These are phyloP conservation scores for Fusarium devonianum DNA, from an alignment of 2,329 filamentous ascomycete genomes.

Conservation along the genomic window DNA sequence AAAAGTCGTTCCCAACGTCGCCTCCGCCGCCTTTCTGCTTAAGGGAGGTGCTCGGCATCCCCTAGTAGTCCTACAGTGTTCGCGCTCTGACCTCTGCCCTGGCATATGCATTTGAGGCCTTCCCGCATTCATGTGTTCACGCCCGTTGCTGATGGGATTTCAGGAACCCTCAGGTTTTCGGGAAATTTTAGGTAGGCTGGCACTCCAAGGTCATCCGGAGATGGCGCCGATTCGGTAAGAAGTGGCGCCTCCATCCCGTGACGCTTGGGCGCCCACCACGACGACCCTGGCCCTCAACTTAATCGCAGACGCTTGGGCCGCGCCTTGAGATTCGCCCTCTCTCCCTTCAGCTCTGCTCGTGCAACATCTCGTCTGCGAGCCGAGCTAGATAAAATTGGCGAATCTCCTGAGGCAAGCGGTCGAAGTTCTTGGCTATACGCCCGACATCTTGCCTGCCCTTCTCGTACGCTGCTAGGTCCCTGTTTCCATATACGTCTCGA, in stretches of 20 bases:
- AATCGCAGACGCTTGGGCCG: neutral
- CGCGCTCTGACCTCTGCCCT: conserved; percentile 14
- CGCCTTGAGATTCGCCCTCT: neutral
- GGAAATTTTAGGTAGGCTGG: neutral
- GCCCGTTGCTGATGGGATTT: neutral
- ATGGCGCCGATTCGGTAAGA: conserved; percentile 3
- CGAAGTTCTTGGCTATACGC: conserved; percentile 70
- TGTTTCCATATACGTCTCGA: conserved; percentile 86
- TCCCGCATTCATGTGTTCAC: conserved; percentile 7
- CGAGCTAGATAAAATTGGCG: conserved; percentile 78
- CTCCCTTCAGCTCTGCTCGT: conserved; percentile 21
- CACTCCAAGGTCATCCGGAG: neutral
- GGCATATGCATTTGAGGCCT: too few species aligned
- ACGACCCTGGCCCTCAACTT: neutral
- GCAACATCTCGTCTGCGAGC: conserved; percentile 70
- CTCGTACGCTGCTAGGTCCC: conserved; percentile 85
- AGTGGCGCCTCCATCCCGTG: neutral
- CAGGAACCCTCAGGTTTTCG: conserved; percentile 6
- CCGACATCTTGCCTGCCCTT: conserved; percentile 77
- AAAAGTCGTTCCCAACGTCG: neutral
- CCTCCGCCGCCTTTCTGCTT: neutral
- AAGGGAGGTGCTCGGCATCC: neutral
- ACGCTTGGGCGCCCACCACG: neutral
- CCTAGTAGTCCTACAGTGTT: too few species aligned
- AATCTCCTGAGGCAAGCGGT: conserved; percentile 69